Evolutionary conservation across 768 basidiomycete species (phyloP).

Genomic region (Paxillus ammoniavirescens): DNA sequence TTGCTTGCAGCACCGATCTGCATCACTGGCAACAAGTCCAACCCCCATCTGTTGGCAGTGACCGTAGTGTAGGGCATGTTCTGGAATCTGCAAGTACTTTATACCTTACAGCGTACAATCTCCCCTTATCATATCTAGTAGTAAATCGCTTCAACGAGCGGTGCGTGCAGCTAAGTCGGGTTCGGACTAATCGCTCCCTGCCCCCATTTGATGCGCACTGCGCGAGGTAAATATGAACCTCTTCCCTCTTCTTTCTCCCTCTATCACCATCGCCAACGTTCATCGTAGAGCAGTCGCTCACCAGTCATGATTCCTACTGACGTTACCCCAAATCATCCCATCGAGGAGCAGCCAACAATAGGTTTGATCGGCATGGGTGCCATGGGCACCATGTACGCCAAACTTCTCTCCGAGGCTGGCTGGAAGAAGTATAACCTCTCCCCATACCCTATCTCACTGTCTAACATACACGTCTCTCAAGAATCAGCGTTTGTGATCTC

Average conservation of each 20-base stretch:
- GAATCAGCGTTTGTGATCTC: constrained; percentile 88
- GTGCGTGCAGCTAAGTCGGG: background rate
- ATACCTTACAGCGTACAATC: background rate
- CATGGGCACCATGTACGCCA: constrained; percentile 96
- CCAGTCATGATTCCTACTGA: constrained; percentile 22
- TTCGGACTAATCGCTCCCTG: background rate
- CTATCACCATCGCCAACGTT: background rate
- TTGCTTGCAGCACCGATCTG: too few species aligned
- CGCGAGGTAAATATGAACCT: background rate
- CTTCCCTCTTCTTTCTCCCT: background rate
- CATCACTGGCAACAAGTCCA: too few species aligned
- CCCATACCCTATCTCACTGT: background rate
- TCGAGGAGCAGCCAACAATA: constrained; percentile 66
- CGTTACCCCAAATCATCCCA: constrained; percentile 33
- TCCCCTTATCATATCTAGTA: background rate
- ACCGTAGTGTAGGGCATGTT: too few species aligned
- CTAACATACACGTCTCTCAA: constrained; percentile 26
- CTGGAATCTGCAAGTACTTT: too few species aligned
- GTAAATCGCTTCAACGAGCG: background rate
- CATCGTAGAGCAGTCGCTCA: background rate
- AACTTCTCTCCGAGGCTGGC: constrained; percentile 70
- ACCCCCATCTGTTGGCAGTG: too few species aligned
- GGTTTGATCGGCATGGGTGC: constrained; percentile 97
- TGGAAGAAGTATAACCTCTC: constrained; percentile 66
- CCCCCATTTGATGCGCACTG: background rate